Evolutionary conservation across 495 filamentous ascomycete genomes (phyloP), one percentile per base, ranked within the genome.

Genomic region (Trichocladium uniseriatum): DNA sequence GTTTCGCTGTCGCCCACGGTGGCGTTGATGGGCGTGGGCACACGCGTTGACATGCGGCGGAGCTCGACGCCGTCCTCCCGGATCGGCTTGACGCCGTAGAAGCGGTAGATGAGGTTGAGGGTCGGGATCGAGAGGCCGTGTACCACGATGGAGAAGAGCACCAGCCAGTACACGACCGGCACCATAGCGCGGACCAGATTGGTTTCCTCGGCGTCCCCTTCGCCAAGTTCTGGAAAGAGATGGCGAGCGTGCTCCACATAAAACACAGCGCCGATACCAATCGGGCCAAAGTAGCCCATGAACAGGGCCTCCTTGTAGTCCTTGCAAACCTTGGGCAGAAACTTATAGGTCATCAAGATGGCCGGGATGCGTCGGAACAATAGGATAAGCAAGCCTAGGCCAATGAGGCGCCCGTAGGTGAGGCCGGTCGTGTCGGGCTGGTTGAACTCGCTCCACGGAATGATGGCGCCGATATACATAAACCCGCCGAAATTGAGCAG

Each of bases 261-360:
- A 67, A 92, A 94, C 29, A 94, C 73, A 2, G 89, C 86, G 27
- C 82, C 83, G 19, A 91, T 86, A 16, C 89, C 89, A 50, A 95
- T 92, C 5, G 89, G 89, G 2, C 88, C 88, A 59, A 95, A 94
- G 66, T 91, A 91, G 10, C 89, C 89, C 45, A 89, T 85, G 52
- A 92, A 90, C 5, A 82, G 62, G 3, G 87, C 86, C 48, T 91
- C 65, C 48, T 60, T 63, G 80, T 38, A 75, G 67, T 50, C 76
- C 54, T 57, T 84, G 65, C 62, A 83, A 71, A 58, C 88, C 76
- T 57, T 82, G 73, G 59, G 81, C 62, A 94, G 89, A 38, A 76
- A 71, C 60, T 80, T 84, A 66, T 87, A 67, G 13, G 52, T 62
- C 31, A 63, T 37, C 8, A 70, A 48, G 34, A 67, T 54, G 43